A percentile compares a stretch with the other conserved stretches of the same genome.
These are phyloP conservation scores for Lentinula aciculospora DNA, from an alignment of 768 basidiomycete genomes.

Conservation along the genomic window DNA sequence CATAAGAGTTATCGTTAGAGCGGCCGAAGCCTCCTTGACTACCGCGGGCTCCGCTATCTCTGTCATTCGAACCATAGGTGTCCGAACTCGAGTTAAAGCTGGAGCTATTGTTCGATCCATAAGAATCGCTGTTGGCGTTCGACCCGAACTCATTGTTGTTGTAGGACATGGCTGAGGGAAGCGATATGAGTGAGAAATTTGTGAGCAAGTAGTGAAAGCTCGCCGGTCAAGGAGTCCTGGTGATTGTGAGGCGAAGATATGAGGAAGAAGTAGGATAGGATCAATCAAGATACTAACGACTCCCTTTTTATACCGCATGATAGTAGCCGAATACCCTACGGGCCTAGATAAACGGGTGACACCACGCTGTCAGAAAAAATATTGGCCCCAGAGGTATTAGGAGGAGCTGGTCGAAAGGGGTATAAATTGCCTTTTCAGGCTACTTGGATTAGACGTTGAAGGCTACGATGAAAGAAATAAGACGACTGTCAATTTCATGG, in stretches of 20 bases:
- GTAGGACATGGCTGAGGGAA: not conserved
- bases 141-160: slow-evolving; percentile 7
- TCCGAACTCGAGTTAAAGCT: not conserved
- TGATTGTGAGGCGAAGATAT: not conserved
- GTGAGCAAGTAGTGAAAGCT: not conserved
- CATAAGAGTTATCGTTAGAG: not conserved
- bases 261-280: not conserved
- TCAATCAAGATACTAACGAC: not conserved
- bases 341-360: not conserved
- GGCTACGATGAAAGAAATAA: not conserved
- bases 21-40: not conserved
- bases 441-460: not conserved
- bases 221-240: not conserved
- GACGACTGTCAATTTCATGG: not conserved
- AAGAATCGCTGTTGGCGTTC: slow-evolving; percentile 3
- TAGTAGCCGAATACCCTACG: too few species aligned
- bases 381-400: too few species aligned
- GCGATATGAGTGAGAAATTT: not conserved
- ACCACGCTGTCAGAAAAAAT: not conserved
- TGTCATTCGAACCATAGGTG: not conserved
- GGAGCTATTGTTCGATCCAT: not conserved
- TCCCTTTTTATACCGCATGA: not conserved
- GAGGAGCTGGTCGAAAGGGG: too few species aligned
- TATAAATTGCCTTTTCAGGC: too few species aligned
- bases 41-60: not conserved